phyloP scores from a whole-genome alignment of 352 stramenopile species.

The Peronosclerospora sorghi region DNA sequence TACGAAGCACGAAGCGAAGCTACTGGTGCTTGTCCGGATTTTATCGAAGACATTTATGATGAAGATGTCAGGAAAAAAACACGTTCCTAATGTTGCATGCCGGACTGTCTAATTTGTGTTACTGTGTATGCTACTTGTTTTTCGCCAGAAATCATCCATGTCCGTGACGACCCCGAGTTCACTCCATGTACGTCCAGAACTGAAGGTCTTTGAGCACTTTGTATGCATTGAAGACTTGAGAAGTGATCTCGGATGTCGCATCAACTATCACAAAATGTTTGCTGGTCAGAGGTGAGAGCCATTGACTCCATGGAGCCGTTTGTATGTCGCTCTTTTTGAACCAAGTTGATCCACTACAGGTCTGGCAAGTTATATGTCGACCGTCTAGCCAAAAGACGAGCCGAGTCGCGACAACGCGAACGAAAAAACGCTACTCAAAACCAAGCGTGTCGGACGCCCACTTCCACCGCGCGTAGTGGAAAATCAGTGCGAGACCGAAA shows the following conservation, averaged over 20 bases:
- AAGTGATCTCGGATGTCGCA: conserved; percentile 39
- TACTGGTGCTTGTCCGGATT: conserved; percentile 15
- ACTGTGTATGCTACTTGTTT: neutral
- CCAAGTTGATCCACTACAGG: neutral
- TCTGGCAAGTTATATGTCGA: conserved; percentile 45
- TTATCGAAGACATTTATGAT: conserved; percentile 58
- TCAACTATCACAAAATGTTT: conserved; percentile 69
- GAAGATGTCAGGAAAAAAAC: conserved; percentile 32
- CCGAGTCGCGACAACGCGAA: conserved; percentile 42
- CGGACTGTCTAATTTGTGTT: neutral
- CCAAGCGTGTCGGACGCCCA: neutral
- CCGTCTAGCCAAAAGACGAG: conserved; percentile 26
- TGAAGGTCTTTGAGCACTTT: conserved; percentile 56
- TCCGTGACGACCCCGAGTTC: conserved; percentile 10
- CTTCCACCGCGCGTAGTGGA: conserved; percentile 1
- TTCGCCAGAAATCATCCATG: conserved; percentile 1
- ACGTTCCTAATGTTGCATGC: neutral
- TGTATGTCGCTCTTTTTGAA: neutral
- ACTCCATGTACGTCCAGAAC: conserved; percentile 22
- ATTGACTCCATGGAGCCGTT: neutral
- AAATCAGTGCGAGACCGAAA: conserved; percentile 16
- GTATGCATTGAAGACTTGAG: conserved; percentile 48
- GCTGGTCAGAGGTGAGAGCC: conserved; percentile 38
- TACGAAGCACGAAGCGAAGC: conserved; percentile 16
- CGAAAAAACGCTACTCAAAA: conserved; percentile 15